Conservation (phyloP, 1,284 basidiomycete genomes). For the Sporisorium exsertum region DNA sequence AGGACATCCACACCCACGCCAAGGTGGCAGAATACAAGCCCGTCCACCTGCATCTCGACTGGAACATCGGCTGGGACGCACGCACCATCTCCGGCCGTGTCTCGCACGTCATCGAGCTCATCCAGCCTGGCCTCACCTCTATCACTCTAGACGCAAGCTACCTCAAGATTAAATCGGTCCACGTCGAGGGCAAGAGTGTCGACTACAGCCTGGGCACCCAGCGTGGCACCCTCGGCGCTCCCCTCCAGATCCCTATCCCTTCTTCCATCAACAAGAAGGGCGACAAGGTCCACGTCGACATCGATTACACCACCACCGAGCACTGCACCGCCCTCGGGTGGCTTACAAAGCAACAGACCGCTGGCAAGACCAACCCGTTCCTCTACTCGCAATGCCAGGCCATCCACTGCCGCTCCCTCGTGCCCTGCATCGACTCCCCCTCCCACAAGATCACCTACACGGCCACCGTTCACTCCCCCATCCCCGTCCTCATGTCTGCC, state of each 20-base stretch:
- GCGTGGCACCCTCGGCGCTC: slow-evolving; percentile 70
- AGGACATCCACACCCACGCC: slow-evolving; percentile 63
- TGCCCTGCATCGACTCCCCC: slow-evolving; percentile 65
- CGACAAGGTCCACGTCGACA: slow-evolving; percentile 52
- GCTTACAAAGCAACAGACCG: slow-evolving; percentile 91
- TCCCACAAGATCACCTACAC: slow-evolving; percentile 68
- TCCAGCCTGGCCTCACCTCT: slow-evolving; percentile 75
- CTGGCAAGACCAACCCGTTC: slow-evolving; percentile 80
- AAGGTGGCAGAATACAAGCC: slow-evolving; percentile 61
- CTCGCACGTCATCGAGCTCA: slow-evolving; percentile 76
- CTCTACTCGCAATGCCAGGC: slow-evolving; percentile 96
- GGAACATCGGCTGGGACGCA: slow-evolving; percentile 82
- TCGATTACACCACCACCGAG: slow-evolving; percentile 76
- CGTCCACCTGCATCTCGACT: slow-evolving; percentile 75
- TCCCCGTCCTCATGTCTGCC: slow-evolving; percentile 68
- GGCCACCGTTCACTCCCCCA: slow-evolving; percentile 51
- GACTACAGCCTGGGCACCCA: slow-evolving; percentile 73
- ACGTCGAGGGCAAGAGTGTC: slow-evolving; percentile 73
- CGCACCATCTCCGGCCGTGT: slow-evolving; percentile 80
- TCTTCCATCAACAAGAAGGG: slow-evolving; percentile 49
- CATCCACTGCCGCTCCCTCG: slow-evolving; percentile 54
- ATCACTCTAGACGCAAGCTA: slow-evolving; percentile 84
- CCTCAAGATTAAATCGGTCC: slow-evolving; percentile 76
- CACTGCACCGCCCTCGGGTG: slow-evolving; percentile 90
- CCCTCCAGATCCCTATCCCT: slow-evolving; percentile 69